Evolutionary conservation across 257 asterid species (phyloP).

Genomic region (Solanum corneliomulleri): DNA sequence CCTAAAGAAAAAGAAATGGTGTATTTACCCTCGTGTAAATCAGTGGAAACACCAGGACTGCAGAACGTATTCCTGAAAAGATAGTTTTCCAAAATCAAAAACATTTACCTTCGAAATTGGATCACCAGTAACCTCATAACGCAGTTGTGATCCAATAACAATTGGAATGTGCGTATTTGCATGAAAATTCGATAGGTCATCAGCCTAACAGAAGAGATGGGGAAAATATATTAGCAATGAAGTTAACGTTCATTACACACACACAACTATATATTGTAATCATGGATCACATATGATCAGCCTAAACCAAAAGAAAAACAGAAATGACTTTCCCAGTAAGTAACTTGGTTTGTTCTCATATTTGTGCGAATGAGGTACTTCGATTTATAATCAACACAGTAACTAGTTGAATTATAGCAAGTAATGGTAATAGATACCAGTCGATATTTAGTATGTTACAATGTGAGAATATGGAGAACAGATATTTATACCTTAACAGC

Average conservation of each 20-base stretch:
- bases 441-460: neutral
- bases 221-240: neutral
- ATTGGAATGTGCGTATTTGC: conserved; percentile 85
- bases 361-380: neutral
- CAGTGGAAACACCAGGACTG: neutral
- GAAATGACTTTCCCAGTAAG: neutral
- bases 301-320: neutral
- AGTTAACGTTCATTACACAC: neutral
- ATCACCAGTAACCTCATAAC: conserved; percentile 87
- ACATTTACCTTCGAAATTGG: conserved; percentile 51
- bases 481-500: conserved; percentile 55
- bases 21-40: neutral
- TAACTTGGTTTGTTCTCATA: neutral
- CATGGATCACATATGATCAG: neutral
- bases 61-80: neutral
- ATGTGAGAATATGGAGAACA: neutral
- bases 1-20: conserved; percentile 19
- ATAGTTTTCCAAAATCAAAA: neutral
- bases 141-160: conserved; percentile 83
- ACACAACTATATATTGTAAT: neutral
- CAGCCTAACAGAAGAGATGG: conserved; percentile 38
- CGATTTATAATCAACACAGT: neutral
- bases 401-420: neutral
- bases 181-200: conserved; percentile 60
- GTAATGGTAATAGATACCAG: neutral